A percentile compares a stretch with the other conserved stretches of the same genome.
These are phyloP conservation scores for Suillus brevipes DNA, from an alignment of 768 basidiomycete species.

Conservation along the genomic window DNA sequence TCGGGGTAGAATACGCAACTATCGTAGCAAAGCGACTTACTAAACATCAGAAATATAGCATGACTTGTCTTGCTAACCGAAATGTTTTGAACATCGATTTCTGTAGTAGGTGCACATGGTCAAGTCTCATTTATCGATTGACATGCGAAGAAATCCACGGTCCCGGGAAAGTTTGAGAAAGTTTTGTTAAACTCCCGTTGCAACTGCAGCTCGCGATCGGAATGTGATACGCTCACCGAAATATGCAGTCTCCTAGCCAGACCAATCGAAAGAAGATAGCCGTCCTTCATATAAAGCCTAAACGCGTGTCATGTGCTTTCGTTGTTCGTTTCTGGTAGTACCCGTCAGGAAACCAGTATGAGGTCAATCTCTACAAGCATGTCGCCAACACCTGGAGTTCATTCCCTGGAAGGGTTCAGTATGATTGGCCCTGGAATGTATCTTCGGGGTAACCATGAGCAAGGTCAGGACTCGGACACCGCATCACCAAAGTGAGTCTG, in stretches of 20 bases:
- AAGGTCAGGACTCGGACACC: neutral
- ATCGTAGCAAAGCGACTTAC: neutral
- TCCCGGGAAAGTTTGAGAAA: neutral
- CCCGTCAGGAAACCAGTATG: neutral
- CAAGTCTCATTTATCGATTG: neutral
- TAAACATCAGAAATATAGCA: neutral
- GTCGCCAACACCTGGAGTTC: neutral
- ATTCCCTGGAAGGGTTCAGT: neutral
- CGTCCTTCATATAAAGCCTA: neutral
- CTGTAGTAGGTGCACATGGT: neutral
- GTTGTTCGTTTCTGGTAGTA: neutral
- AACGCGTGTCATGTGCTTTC: neutral
- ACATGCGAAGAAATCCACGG: neutral
- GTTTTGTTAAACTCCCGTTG: neutral
- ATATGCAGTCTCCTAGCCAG: neutral
- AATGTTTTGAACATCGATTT: neutral
- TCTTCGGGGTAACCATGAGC: neutral
- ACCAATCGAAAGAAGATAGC: neutral
- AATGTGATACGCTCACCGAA: neutral
- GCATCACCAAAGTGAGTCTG: conserved; percentile 24
- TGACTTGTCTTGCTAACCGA: neutral
- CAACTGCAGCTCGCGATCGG: neutral
- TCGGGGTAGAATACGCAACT: neutral
- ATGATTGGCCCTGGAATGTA: neutral
- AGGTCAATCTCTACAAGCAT: neutral